A percentile compares a stretch with the other conserved stretches of the same genome.
These are phyloP conservation scores for Starmera stellimalicola DNA, from an alignment of 1,139 yeast genomes.

Conservation along the genomic window DNA sequence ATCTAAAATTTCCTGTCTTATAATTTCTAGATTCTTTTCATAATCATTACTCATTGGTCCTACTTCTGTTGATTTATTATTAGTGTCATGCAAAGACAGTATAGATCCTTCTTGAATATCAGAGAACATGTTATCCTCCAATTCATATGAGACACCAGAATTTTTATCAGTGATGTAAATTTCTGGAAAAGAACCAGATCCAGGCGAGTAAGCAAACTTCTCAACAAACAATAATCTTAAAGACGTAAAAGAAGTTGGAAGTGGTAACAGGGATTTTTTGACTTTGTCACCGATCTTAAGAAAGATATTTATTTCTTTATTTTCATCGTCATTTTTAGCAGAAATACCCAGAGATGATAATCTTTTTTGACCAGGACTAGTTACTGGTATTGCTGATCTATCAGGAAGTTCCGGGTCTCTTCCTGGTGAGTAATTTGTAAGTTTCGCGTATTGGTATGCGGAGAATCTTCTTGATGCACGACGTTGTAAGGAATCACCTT, in stretches of 20 bases:
- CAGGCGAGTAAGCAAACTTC: conserved; percentile 78
- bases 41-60: conserved; percentile 16
- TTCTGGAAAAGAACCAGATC: conserved; percentile 65
- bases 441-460: conserved; percentile 84
- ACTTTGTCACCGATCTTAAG: conserved; percentile 50
- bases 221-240: conserved; percentile 73
- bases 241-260: conserved; percentile 52
- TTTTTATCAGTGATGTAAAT: conserved; percentile 62
- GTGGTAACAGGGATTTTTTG: conserved; percentile 46
- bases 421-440: conserved; percentile 42
- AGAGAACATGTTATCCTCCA: conserved; percentile 57
- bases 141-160: conserved; percentile 59
- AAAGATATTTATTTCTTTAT: conserved; percentile 30
- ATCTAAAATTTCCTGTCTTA: conserved; percentile 28
- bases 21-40: conserved; percentile 14
- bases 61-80: conserved; percentile 13
- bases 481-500: conserved; percentile 74
- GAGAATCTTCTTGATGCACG: conserved; percentile 89
- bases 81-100: conserved; percentile 31
- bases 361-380: conserved; percentile 6
- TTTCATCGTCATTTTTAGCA: conserved; percentile 3
- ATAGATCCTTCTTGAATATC: conserved; percentile 57
- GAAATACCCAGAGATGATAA: conserved; percentile 7
- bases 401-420: conserved; percentile 22
- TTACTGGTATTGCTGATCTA: conserved; percentile 2